A percentile compares a stretch with the other conserved stretches of the same genome.
phyloP scores from a whole-genome alignment of 2,329 filamentous ascomycete genomes.

The Samsoniella hepiali region DNA sequence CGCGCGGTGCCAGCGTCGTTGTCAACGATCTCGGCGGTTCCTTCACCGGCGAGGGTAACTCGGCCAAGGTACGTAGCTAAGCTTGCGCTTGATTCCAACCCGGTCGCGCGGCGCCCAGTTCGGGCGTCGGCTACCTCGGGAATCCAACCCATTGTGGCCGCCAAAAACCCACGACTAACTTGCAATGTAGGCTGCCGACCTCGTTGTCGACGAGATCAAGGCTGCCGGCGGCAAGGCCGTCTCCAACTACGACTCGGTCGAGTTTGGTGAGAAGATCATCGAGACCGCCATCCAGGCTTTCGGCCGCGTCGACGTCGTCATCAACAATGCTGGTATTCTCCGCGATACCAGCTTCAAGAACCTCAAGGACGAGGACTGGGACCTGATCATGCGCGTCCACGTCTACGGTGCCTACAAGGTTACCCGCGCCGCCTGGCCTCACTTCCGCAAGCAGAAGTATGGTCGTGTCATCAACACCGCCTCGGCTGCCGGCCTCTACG shows the following conservation, averaged over 20 bases:
- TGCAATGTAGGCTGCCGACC: conserved; percentile 66
- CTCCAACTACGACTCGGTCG: conserved; percentile 94
- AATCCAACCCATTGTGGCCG: neutral
- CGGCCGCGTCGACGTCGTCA: conserved; percentile 86
- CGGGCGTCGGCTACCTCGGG: neutral
- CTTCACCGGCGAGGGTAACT: conserved; percentile 88
- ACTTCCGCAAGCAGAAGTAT: conserved; percentile 99
- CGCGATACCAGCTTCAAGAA: conserved; percentile 98
- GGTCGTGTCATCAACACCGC: conserved; percentile 95
- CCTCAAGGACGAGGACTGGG: conserved; percentile 96
- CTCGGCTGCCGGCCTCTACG: conserved; percentile 93
- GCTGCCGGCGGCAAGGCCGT: conserved; percentile 90
- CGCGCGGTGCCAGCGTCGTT: conserved; percentile 87
- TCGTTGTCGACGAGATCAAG: conserved; percentile 79
- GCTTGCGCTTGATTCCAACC: neutral
- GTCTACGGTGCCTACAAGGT: conserved; percentile 95
- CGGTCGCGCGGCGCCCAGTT: neutral
- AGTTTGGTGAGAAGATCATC: conserved; percentile 92
- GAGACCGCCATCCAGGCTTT: conserved; percentile 77
- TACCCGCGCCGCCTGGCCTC: conserved; percentile 87
- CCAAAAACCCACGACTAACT: conserved; percentile 22
- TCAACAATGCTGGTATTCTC: conserved; percentile 97
- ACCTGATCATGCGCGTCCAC: conserved; percentile 89
- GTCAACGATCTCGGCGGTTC: conserved; percentile 95
- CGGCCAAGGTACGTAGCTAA: conserved; percentile 65